These are phyloP conservation scores for Diaporthe batatas DNA, from an alignment of 2,329 filamentous ascomycete genomes.

Conservation along the genomic window DNA sequence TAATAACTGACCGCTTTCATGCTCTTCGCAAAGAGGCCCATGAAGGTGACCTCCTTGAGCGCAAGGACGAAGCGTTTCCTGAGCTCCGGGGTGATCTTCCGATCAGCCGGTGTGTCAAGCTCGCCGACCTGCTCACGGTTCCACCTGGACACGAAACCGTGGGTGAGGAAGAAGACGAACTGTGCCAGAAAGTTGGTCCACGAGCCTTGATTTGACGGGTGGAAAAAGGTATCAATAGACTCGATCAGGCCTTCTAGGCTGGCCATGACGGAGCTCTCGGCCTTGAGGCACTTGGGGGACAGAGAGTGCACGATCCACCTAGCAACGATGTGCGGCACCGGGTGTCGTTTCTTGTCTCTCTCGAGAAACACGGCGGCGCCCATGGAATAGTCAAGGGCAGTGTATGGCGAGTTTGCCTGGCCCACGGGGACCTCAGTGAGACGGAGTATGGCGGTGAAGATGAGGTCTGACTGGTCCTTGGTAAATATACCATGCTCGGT, in stretches of 20 bases:
- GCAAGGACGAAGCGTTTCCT: constrained; percentile 91
- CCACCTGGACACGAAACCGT: constrained; percentile 98
- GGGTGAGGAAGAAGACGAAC: constrained; percentile 90
- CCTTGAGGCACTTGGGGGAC: constrained; percentile 83
- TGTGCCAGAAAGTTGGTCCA: constrained; percentile 95
- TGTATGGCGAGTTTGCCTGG: constrained; percentile 94
- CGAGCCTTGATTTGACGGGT: constrained; percentile 92
- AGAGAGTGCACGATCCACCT: constrained; percentile 94
- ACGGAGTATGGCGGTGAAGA: constrained; percentile 92
- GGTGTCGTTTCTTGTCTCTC: constrained; percentile 93
- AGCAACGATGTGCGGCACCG: constrained; percentile 90
- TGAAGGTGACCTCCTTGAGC: constrained; percentile 93
- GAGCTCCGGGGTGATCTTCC: constrained; percentile 82
- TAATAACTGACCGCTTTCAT: constrained; percentile 92
- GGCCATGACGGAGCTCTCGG: constrained; percentile 83
- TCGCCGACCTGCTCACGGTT: constrained; percentile 95
- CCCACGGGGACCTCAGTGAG: constrained; percentile 96
- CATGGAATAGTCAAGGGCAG: constrained; percentile 83
- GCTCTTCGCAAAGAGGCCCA: constrained; percentile 98
- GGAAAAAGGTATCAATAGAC: constrained; percentile 98
- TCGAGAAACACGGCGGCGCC: constrained; percentile 90
- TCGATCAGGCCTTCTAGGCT: constrained; percentile 93
- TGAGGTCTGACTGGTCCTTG: constrained; percentile 88
- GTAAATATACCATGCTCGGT: constrained; percentile 92
- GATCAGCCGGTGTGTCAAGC: constrained; percentile 84